phyloP scores from a whole-genome alignment of 2,329 filamentous ascomycete species.

The Didymella glomerata region DNA sequence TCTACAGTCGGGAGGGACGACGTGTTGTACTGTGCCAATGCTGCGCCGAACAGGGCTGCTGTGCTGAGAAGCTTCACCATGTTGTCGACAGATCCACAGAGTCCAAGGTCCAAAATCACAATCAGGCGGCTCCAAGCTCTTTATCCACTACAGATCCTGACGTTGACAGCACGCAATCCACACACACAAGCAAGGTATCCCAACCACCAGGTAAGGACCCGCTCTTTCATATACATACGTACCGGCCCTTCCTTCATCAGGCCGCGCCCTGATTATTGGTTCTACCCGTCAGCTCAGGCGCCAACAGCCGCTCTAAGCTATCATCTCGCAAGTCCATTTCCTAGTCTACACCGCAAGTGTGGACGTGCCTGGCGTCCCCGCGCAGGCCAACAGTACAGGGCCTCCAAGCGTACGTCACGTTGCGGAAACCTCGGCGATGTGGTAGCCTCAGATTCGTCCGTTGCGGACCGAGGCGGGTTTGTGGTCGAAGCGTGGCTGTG shows the following conservation, averaged over 20 bases:
- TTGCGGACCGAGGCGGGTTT: constrained; percentile 2
- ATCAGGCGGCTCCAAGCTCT: constrained; percentile 6
- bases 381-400: constrained; percentile 1
- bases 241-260: neutral
- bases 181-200: constrained; percentile 11
- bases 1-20: constrained; percentile 58
- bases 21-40: constrained; percentile 33
- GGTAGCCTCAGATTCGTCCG: constrained; percentile 10
- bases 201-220: constrained; percentile 8
- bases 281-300: constrained; percentile 2
- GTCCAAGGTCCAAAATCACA: neutral
- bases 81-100: neutral
- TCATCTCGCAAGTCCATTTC: neutral
- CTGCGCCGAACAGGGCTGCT: constrained; percentile 35
- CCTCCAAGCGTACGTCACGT: constrained; percentile 16
- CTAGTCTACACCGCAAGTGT: constrained; percentile 9
- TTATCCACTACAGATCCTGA: constrained; percentile 5
- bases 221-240: neutral
- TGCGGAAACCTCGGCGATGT: constrained; percentile 15
- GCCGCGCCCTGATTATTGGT: constrained; percentile 3
- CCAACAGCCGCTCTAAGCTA: constrained; percentile 5
- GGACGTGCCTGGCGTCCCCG: constrained; percentile 1
- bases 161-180: constrained; percentile 7
- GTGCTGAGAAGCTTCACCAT: constrained; percentile 36
- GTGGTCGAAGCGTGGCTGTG: neutral